phyloP scores from a whole-genome alignment of 495 filamentous ascomycete genomes.

The Penicillium riverlandense region DNA sequence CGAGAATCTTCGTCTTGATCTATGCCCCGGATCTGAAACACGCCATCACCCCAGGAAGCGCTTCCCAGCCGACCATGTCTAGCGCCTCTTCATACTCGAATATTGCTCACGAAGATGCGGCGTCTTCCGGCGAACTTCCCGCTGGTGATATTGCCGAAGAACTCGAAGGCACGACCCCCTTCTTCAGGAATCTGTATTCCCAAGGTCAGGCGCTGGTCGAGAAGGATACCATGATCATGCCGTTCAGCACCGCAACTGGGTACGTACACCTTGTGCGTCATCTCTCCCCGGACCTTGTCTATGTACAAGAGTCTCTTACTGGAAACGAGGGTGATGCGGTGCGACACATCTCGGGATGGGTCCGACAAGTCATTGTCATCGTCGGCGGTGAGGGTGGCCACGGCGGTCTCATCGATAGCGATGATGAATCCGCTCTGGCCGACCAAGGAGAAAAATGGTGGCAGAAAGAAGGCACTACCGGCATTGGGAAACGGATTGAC shows the following conservation, averaged over 20 bases:
- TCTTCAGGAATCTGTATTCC: constrained; percentile 68
- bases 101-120: constrained; percentile 68
- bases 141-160: constrained; percentile 34
- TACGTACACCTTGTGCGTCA: constrained; percentile 80
- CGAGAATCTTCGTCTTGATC: constrained; percentile 78
- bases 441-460: constrained; percentile 67
- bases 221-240: constrained; percentile 77
- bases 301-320: constrained; percentile 71
- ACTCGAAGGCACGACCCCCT: constrained; percentile 34
- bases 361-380: constrained; percentile 75
- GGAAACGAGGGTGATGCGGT: constrained; percentile 65
- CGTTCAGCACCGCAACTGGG: constrained; percentile 71
- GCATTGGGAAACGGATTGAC: constrained; percentile 77
- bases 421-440: constrained; percentile 62
- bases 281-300: constrained; percentile 72
- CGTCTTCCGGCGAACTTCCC: constrained; percentile 55
- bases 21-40: constrained; percentile 77
- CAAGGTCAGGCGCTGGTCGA: constrained; percentile 72
- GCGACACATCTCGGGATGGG: constrained; percentile 72
- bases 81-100: constrained; percentile 83
- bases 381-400: constrained; percentile 79
- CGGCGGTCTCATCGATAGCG: constrained; percentile 82
- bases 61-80: constrained; percentile 47
- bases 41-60: constrained; percentile 31
- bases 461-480: constrained; percentile 72